Conservation (phyloP, 2,329 filamentous ascomycete genomes). For the Bimuria novae-zelandiae region DNA sequence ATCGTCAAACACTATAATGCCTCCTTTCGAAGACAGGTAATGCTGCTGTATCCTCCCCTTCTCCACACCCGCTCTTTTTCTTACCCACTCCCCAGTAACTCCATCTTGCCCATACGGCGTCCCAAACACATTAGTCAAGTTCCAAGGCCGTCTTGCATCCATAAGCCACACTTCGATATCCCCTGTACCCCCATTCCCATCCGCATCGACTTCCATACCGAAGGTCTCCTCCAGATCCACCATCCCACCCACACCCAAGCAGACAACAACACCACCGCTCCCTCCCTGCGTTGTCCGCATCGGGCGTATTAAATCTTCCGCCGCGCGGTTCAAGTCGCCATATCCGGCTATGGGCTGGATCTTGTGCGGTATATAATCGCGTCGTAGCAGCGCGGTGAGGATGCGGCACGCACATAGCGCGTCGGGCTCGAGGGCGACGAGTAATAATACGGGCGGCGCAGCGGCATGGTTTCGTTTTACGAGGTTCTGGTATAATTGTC, state of each 20-base stretch:
- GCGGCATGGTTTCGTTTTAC: constrained; percentile 85
- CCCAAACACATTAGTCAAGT: constrained; percentile 90
- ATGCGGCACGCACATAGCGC: constrained; percentile 95
- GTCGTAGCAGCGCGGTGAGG: constrained; percentile 87
- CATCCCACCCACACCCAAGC: constrained; percentile 88
- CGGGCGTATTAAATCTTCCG: constrained; percentile 76
- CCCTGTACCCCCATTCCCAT: constrained; percentile 66
- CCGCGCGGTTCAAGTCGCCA: constrained; percentile 80
- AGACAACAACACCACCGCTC: constrained; percentile 85
- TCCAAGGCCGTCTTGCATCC: constrained; percentile 91
- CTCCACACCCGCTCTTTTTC: constrained; percentile 68
- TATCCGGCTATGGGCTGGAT: constrained; percentile 95
- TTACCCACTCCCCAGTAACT: constrained; percentile 52
- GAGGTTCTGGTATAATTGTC: constrained; percentile 89
- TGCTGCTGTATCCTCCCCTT: constrained; percentile 71
- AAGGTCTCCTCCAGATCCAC: constrained; percentile 83
- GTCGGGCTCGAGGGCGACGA: constrained; percentile 93
- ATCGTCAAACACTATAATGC: constrained; percentile 93
- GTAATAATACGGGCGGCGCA: constrained; percentile 86
- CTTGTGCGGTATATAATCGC: constrained; percentile 97
- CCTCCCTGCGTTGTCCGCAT: constrained; percentile 88
- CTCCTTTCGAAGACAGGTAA: constrained; percentile 80
- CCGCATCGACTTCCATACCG: constrained; percentile 72
- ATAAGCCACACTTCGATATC: constrained; percentile 96
- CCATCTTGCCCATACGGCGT: constrained; percentile 55